A percentile compares a stretch with the other conserved stretches of the same genome.
Evolutionary conservation across 257 asterid genomes (phyloP).

Genomic region (Jasminum sambac): DNA sequence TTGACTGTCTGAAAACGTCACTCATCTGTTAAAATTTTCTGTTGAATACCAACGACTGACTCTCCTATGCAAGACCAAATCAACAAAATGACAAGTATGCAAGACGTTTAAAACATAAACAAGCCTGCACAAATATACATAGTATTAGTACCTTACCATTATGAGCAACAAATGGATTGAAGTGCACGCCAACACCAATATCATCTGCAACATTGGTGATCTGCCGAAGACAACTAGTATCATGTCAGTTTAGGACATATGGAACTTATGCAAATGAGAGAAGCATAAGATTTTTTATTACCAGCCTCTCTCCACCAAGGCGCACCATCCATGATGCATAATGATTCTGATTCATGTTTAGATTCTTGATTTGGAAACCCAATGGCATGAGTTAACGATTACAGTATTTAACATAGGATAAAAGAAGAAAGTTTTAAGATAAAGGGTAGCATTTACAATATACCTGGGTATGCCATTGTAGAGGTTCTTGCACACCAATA

Average conservation of each 20-base stretch:
- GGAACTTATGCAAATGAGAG: constrained; percentile 11
- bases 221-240: constrained; percentile 33
- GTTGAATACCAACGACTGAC: background rate
- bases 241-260: constrained; percentile 9
- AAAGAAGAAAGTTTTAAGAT: constrained; percentile 18
- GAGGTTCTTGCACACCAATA: constrained; percentile 85
- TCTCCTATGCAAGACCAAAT: background rate
- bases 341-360: constrained; percentile 66
- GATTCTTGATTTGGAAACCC: constrained; percentile 46
- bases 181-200: constrained; percentile 82
- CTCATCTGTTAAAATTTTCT: constrained; percentile 20
- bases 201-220: constrained; percentile 63
- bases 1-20: constrained; percentile 56
- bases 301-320: constrained; percentile 86
- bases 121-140: constrained; percentile 5
- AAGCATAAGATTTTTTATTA: constrained; percentile 33
- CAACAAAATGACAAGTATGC: constrained; percentile 18
- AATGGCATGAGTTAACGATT: constrained; percentile 22
- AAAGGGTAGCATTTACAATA: constrained; percentile 21
- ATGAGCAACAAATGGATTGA: constrained; percentile 74
- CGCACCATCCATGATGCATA: constrained; percentile 80
- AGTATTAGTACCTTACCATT: constrained; percentile 45
- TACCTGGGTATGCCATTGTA: constrained; percentile 86
- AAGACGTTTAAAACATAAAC: constrained; percentile 2
- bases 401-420: constrained; percentile 13